Base-by-base conservation (phyloP, 352 stramenopile species). In the Globisporangium mamillatum region DNA sequence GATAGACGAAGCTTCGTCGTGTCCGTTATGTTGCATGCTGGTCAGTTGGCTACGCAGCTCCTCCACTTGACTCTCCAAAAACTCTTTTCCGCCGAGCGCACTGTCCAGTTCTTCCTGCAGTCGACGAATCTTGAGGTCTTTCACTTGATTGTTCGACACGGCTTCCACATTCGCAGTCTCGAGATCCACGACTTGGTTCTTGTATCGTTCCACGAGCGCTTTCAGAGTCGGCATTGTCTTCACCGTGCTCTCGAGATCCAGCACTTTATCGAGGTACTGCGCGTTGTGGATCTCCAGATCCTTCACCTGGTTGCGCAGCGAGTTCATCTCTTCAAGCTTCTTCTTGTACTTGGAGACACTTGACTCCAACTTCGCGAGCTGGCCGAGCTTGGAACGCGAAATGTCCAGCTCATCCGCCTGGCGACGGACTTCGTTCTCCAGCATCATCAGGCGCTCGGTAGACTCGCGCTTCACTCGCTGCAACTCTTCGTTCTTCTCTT, bases 181-280 rank as follows among this genome's bases (percentile, higher is more conserved):
- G 16, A 95, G 76, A 29, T 95, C 88, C 46, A 95, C 88, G 18
- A 95, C 88, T 66, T 95, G 86, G 71, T 95, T 93, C 75, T 95
- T 95, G 77, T 95, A 95, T 55, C 84, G 88, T 66, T 95, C 88
- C 14, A 95, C 85, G 0, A 93, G 69, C 22, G 68, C 75, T 67
- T 94, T 94, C 2, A 95, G 73, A 5, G 80, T 86, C 9, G 88
- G 84, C 75, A 95, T 93, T 1, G 84, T 95, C 73, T 94, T 94
- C 60, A 95, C 84, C 0, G 86, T 95, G 67, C 83, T 93, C 67
- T 95, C 88, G 20, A 95, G 68, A 60, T 95, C 88, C 62, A 95
- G 71, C 48, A 93, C 81, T 58, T 93, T 94, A 67, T 95, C 88
- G 66, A 93, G 70, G 56, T 92, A 94, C 67, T 91, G 79, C 22